Evolutionary conservation across 352 stramenopile species (phyloP), one percentile per base, ranked within the genome.

Genomic region (Pythium diclinum): DNA sequence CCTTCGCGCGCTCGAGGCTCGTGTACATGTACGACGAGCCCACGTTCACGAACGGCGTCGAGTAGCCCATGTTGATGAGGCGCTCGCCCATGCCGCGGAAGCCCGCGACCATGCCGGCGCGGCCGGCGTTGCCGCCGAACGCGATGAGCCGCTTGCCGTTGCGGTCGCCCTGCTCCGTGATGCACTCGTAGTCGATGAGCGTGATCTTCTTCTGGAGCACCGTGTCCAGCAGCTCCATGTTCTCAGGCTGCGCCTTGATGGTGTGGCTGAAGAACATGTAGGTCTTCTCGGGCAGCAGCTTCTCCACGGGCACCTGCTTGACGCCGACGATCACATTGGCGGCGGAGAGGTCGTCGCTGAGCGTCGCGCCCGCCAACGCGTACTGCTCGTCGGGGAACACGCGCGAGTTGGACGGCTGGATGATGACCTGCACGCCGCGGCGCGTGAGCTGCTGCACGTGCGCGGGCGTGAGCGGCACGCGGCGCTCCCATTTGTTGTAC

Each of bases 231-330:
- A 99, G 76, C 63, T 78, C 74, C 95, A 99, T 98, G 76, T 98
- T 98, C 71, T 98, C 89, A 3, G 85, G 81, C 76, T 99, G 96
- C 44, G 92, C 96, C 71, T 99, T 99, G 79, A 98, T 98, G 57
- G 92, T 97, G 81, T 99, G 96, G 63, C 85, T 96, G 72, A 99
- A 99, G 78, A 98, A 98, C 65, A 98, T 85, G 73, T 98, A 98
- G 21, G 93, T 98, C 76, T 98, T 98, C 38, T 98, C 81, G 8
- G 81, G 58, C 49, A 98, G 73, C 44, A 98, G 74, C 55, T 86
- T 66, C 16, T 84, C 71, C 64, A 85, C 85, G 13, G 83, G 86
- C 49, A 97, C 88, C 61, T 98, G 89, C 77, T 99, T 99, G 64
- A 99, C 94, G 71, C 95, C 95, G 56, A 99, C 83, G 65, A 99